Percentiles rank a stretch among this genome's conserved stretches.
Evolutionary conservation across 108 stramenopile species (phyloP).

Genomic region (Conticribra guillardii): DNA sequence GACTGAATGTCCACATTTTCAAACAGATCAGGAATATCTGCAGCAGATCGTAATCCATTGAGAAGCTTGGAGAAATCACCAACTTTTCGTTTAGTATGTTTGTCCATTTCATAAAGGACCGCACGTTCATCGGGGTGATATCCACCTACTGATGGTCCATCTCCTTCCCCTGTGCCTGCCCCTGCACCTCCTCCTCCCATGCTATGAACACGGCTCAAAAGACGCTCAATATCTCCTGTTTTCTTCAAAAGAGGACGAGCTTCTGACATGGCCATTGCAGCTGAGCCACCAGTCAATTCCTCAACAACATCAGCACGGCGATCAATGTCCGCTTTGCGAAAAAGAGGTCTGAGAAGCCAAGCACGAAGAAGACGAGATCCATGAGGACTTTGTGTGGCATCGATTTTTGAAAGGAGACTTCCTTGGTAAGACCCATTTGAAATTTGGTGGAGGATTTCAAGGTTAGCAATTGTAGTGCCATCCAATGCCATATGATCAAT

Average conservation of each 20-base stretch:
- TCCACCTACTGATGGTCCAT: conserved; percentile 13
- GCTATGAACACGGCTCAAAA: conserved; percentile 91
- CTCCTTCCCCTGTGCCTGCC: conserved; percentile 17
- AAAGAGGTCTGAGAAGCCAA: conserved; percentile 96
- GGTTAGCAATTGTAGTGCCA: conserved; percentile 93
- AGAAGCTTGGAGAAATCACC: conserved; percentile 84
- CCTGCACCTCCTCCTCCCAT: conserved; percentile 70
- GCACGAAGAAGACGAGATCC: conserved; percentile 93
- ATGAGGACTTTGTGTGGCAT: conserved; percentile 90
- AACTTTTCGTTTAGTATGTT: conserved; percentile 95
- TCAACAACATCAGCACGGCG: conserved; percentile 93
- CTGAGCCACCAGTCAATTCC: conserved; percentile 78
- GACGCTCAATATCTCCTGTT: conserved; percentile 94
- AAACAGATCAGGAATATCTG: conserved; percentile 82
- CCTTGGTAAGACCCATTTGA: conserved; percentile 76
- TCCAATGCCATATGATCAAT: conserved; percentile 92
- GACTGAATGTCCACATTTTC: conserved; percentile 69
- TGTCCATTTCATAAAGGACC: conserved; percentile 91
- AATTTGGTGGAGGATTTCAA: conserved; percentile 91
- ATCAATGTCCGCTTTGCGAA: conserved; percentile 85
- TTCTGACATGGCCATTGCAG: conserved; percentile 76
- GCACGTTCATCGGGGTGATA: conserved; percentile 95
- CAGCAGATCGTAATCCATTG: conserved; percentile 68
- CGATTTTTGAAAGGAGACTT: conserved; percentile 91
- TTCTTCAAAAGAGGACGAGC: conserved; percentile 68